Evolutionary conservation across 2,329 filamentous ascomycete genomes (phyloP), one percentile per base, ranked within the genome.

Genomic region (Curvularia spicifera): DNA sequence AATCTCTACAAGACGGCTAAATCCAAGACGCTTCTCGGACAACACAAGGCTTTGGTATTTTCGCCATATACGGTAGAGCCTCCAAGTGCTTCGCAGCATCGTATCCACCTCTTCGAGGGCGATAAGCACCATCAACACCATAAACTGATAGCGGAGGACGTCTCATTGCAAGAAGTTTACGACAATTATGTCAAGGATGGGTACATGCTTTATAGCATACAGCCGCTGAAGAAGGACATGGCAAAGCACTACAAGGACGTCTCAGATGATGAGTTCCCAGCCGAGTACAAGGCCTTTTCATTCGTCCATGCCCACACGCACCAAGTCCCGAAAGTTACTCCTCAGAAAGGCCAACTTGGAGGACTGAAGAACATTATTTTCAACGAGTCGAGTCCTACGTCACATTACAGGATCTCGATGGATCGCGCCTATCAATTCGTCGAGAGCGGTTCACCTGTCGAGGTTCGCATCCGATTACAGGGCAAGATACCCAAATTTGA

Each of bases 1-100:
- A 60, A 69, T 43, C 66, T 74, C 24, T 73, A 71, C 67, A 70
- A 69, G 53, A 69, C 67, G 18, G 70, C 72, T 31, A 60, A 35
- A 48, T 55, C 69, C 18, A 66, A 59, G 51, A 70, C 67, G 9
- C 52, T 60, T 8, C 52, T 71, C 9, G 71, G 71, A 7, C 62
- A 63, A 61, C 70, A 74, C 61, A 72, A 72, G 42, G 22, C 72
- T 4, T 31, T 73, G 4, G 49, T 39, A 7, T 73, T 71, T 12
- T 20, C 49, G 0, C 28, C 15, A 3, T 73, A 70, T 46, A 6
- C 59, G 0, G 2, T 59, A 18, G 54, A 60, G n/a, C 43, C 47
- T 0, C 65, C 55, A 2, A 49, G 43, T 10, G 24, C 28, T 10
- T 66, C 66, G 4, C 7, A 53, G 3, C 67, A 73, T 50, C 51